Percentiles rank a stretch among this genome's conserved stretches.
These are phyloP conservation scores for Xylaria sp. DNA, from an alignment of 2,329 filamentous ascomycete species.

Conservation along the genomic window DNA sequence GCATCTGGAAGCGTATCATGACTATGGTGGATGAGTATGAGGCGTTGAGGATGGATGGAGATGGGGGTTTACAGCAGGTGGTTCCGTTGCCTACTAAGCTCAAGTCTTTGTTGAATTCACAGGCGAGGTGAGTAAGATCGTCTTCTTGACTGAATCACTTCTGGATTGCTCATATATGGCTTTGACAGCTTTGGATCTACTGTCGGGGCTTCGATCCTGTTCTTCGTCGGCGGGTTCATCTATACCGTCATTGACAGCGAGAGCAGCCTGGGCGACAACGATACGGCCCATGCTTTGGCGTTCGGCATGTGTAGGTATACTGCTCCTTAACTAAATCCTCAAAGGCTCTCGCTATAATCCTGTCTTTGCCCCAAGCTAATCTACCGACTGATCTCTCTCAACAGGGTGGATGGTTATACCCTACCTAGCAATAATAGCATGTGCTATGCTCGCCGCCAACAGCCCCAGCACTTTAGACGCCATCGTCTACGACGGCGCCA, in stretches of 20 bases:
- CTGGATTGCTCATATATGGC: not conserved
- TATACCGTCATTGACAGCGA: conserved; percentile 48
- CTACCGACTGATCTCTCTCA: not conserved
- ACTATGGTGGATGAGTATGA: conserved; percentile 48
- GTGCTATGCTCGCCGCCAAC: conserved; percentile 50
- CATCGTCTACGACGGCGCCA: conserved; percentile 48
- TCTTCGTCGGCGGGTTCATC: conserved; percentile 49
- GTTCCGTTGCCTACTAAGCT: conserved; percentile 47
- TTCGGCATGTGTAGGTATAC: conserved; percentile 50
- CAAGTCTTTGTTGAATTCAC: conserved; percentile 47
- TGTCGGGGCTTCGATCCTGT: conserved; percentile 47
- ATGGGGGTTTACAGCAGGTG: conserved; percentile 18
- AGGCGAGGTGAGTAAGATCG: conserved; percentile 44
- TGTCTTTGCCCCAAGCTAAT: not conserved
- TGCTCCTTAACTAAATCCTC: not conserved
- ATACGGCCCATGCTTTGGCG: conserved; percentile 49
- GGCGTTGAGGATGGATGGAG: conserved; percentile 14
- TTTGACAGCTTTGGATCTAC: conserved; percentile 47
- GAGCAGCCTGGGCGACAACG: conserved; percentile 47
- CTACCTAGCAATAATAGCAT: conserved; percentile 49
- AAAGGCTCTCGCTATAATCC: not conserved
- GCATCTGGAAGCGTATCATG: conserved; percentile 48
- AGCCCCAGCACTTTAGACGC: conserved; percentile 48
- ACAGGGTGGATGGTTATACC: conserved; percentile 52
- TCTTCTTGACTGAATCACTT: not conserved